Evolutionary conservation across 768 basidiomycete genomes (phyloP).

Genomic region (Mycena rebaudengoi): DNA sequence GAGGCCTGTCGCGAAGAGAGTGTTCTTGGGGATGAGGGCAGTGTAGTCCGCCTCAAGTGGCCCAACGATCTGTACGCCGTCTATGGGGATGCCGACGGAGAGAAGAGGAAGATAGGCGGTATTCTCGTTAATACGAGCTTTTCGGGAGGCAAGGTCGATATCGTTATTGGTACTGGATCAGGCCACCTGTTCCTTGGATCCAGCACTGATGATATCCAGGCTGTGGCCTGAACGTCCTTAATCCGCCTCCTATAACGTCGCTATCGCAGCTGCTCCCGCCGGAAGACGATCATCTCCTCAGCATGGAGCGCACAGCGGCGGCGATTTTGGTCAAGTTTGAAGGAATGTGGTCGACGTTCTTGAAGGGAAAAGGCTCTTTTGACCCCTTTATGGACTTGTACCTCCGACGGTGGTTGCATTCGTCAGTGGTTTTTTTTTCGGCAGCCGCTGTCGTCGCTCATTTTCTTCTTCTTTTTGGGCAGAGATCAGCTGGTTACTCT

Average conservation of each 20-base stretch:
- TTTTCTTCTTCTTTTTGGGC: slow-evolving; percentile 21
- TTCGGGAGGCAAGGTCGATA: slow-evolving; percentile 70
- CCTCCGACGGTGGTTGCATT: slow-evolving; percentile 87
- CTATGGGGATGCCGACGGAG: slow-evolving; percentile 53
- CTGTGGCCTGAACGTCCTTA: slow-evolving; percentile 89
- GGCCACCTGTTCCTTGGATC: not conserved
- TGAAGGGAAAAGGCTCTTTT: slow-evolving; percentile 74
- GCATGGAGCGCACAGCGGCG: slow-evolving; percentile 80
- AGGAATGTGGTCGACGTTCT: slow-evolving; percentile 77
- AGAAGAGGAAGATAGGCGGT: slow-evolving; percentile 86
- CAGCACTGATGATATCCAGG: slow-evolving; percentile 54
- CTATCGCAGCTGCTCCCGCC: slow-evolving; percentile 71
- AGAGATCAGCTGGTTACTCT: slow-evolving; percentile 88
- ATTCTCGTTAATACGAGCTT: slow-evolving; percentile 92
- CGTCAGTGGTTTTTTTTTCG: slow-evolving; percentile 75
- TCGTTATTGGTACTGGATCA: slow-evolving; percentile 76
- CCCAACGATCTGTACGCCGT: slow-evolving; percentile 94
- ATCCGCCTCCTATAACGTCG: slow-evolving; percentile 83
- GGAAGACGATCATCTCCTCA: slow-evolving; percentile 47
- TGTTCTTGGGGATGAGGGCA: slow-evolving; percentile 61
- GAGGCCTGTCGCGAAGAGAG: slow-evolving; percentile 76
- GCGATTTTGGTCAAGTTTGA: slow-evolving; percentile 81
- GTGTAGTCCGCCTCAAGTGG: slow-evolving; percentile 88
- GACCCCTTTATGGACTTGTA: slow-evolving; percentile 84
- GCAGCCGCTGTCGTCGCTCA: no score